Conservation (phyloP, 1,139 yeast species). For the Sugiyamaella pinicola region DNA sequence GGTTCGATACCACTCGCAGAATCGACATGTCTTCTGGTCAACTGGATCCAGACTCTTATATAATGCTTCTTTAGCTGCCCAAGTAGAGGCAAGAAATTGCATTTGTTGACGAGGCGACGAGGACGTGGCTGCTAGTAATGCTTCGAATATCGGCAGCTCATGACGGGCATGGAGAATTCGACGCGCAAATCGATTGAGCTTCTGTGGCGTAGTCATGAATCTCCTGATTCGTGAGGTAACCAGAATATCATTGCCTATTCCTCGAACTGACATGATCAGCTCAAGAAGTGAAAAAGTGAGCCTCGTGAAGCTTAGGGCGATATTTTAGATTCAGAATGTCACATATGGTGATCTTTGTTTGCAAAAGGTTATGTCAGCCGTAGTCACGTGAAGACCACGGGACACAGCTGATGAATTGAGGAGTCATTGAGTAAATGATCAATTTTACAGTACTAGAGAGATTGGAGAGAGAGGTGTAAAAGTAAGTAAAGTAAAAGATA, state of each 20-base stretch:
- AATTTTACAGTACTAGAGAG: too few relatives aligned
- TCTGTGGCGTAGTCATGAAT: slow-evolving; percentile 43
- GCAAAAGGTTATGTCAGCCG: too few relatives aligned
- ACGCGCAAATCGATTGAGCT: slow-evolving; percentile 47
- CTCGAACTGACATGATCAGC: slow-evolving; percentile 39
- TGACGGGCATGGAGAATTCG: slow-evolving; percentile 54
- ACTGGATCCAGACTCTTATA: slow-evolving; percentile 57
- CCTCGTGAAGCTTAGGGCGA: neutral
- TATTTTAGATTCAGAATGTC: neutral
- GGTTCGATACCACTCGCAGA: slow-evolving; percentile 62
- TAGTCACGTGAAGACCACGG: too few relatives aligned
- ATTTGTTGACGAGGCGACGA: slow-evolving; percentile 14
- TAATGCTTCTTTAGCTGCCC: slow-evolving; percentile 80
- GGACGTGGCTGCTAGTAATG: neutral
- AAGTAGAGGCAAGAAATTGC: slow-evolving; percentile 55
- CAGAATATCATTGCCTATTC: slow-evolving; percentile 68
- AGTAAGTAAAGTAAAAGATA: too few relatives aligned
- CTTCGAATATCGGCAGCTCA: slow-evolving; percentile 49
- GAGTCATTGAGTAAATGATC: too few relatives aligned
- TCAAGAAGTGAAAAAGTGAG: too few relatives aligned
- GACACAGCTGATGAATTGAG: too few relatives aligned
- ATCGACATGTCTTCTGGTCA: slow-evolving; percentile 56
- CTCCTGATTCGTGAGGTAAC: slow-evolving; percentile 52
- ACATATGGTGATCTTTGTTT: neutral
- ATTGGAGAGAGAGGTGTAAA: too few relatives aligned